Evolutionary conservation across 2,329 filamentous ascomycete species (phyloP), one percentile per base, ranked within the genome.

Genomic region (Apiospora rasikravindrae): DNA sequence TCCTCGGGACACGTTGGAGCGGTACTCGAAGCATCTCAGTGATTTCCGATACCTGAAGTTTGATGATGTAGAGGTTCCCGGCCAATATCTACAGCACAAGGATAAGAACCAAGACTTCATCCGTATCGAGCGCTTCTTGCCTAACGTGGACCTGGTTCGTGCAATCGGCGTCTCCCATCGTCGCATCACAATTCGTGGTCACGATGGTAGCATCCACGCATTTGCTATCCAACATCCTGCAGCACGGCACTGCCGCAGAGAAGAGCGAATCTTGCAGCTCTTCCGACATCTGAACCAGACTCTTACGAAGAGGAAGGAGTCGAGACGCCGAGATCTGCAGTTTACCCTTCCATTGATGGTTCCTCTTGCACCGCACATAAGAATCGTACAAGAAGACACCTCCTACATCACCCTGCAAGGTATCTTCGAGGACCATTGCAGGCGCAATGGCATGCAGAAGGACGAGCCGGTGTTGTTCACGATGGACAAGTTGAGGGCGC

Each of bases 91-190:
- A 74, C 92, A 97, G 80, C 96, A 98, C 84, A 97, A 96, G 82
- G 97, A 99, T 79, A 99, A 98, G 89, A 99, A 99, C 82, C 95
- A 97, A 78, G 96, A 99, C 81, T 99, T 99, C 80, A 92, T 99
- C 76, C 93, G 95, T 66, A 98, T 99, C 76, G 97, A 99, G 81
- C 93, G 96, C 33, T 99, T 99, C 89, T 84, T 99, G 77, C 95
- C 97, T 13, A 94, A 96, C 75, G 95, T 99, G 26, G 96, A 99
- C 77, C 88, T 98, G 70, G 94, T 99, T 57, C 92, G 96, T 71
- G 94, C 93, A 13, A 94, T 97, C 77, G 95, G 95, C 71, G 92
- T 95, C 42, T 98, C 96, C 69, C 96, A 98, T 83, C 91, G 96
- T 44, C 90, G 97, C 67, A 88, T 99, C 77, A 98, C 95, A 85